These are phyloP conservation scores for Akanthomyces dipterigenus DNA, from an alignment of 2,329 filamentous ascomycete genomes.

Conservation along the genomic window DNA sequence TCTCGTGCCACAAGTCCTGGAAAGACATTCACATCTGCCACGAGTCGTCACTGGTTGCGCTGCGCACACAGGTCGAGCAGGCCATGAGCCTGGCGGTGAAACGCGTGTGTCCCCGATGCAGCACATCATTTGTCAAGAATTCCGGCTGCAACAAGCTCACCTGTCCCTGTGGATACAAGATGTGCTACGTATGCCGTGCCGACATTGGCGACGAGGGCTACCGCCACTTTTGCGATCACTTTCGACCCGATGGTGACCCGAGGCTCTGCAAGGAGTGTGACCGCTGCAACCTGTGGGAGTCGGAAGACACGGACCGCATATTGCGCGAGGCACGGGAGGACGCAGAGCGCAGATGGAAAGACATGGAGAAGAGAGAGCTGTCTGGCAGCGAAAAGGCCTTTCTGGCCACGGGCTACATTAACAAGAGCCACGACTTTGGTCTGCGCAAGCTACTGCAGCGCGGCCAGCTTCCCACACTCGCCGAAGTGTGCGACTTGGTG, in stretches of 20 bases:
- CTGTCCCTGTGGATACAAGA: slow-evolving; percentile 91
- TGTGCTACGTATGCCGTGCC: slow-evolving; percentile 94
- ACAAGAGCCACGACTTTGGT: slow-evolving; percentile 17
- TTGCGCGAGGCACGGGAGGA: slow-evolving; percentile 62
- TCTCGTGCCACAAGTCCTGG: slow-evolving; percentile 78
- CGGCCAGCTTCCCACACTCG: slow-evolving; percentile 31
- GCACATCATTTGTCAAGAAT: slow-evolving; percentile 86
- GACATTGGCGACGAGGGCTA: slow-evolving; percentile 73
- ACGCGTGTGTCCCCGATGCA: slow-evolving; percentile 86
- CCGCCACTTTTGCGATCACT: slow-evolving; percentile 93
- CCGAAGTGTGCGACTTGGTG: slow-evolving; percentile 39
- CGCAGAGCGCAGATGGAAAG: slow-evolving; percentile 65
- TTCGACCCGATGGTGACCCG: slow-evolving; percentile 70
- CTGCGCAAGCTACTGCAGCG: slow-evolving; percentile 27
- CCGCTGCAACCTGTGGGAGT: slow-evolving; percentile 72
- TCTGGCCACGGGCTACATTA: slow-evolving; percentile 45
- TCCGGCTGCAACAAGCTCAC: slow-evolving; percentile 95
- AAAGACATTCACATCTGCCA: slow-evolving; percentile 84
- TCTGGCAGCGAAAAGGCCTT: slow-evolving; percentile 49
- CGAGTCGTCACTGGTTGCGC: slow-evolving; percentile 71
- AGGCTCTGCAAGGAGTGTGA: slow-evolving; percentile 71
- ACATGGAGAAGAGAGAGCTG: slow-evolving; percentile 53
- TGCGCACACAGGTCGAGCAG: slow-evolving; percentile 84
- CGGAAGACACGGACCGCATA: slow-evolving; percentile 64
- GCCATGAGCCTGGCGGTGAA: slow-evolving; percentile 93